Evolutionary conservation across 2,329 filamentous ascomycete genomes (phyloP).

Genomic region (Xylariaceae sp.): DNA sequence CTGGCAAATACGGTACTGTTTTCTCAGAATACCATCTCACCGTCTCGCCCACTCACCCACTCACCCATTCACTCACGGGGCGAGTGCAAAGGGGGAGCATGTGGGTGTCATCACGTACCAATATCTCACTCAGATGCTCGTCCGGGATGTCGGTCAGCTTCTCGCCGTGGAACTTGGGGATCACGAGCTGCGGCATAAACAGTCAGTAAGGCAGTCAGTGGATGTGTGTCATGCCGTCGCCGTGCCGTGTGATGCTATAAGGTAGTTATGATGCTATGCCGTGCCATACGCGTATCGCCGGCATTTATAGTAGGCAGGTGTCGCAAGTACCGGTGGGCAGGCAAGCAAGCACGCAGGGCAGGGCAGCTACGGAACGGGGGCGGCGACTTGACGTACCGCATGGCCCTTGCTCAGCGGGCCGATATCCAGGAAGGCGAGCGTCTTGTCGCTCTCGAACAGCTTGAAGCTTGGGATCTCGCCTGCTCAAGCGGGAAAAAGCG

Average conservation of each 20-base stretch:
- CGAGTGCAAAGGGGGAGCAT: no score
- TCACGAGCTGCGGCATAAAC: constrained; percentile 62
- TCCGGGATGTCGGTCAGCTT: constrained; percentile 93
- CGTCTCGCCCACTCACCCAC: neutral
- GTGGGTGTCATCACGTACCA: no score
- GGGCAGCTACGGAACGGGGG: neutral
- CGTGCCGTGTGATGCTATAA: no score
- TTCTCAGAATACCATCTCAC: no score
- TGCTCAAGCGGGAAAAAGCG: no score
- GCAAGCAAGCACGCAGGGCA: no score
- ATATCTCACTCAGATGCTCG: constrained; percentile 71
- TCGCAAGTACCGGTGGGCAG: neutral
- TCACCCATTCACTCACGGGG: no score
- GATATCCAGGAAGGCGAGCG: constrained; percentile 94
- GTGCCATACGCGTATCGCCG: neutral
- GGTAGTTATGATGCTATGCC: constrained; percentile 1
- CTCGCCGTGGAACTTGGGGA: constrained; percentile 88
- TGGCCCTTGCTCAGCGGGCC: constrained; percentile 82
- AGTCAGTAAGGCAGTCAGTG: neutral
- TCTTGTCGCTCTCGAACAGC: constrained; percentile 89
- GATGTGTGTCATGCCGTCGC: no score
- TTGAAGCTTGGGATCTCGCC: constrained; percentile 96
- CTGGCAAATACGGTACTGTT: no score
- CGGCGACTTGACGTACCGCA: constrained; percentile 54
- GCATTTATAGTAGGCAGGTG: neutral